Evolutionary conservation across 768 basidiomycete genomes (phyloP).

Genomic region (Phaeotremella fagi): DNA sequence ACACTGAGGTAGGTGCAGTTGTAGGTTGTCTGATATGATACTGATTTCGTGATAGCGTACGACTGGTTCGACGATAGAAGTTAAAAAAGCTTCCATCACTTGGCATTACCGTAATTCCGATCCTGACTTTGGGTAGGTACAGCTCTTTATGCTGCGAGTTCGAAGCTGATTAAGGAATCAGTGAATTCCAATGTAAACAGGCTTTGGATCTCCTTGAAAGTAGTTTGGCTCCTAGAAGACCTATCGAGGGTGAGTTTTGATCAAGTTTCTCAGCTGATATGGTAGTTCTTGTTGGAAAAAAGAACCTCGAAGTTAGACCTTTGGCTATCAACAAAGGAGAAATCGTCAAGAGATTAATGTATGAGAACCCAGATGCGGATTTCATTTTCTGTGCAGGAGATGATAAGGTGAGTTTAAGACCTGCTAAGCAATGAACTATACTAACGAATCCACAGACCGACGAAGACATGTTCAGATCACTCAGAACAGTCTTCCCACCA

Average conservation of each 20-base stretch:
- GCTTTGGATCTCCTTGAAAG: constrained; percentile 94
- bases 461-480: constrained; percentile 98
- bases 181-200: constrained; percentile 89
- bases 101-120: constrained; percentile 94
- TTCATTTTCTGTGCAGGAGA: constrained; percentile 98
- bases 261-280: not conserved
- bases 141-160: not conserved
- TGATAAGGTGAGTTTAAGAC: constrained; percentile 65
- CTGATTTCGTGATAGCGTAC: constrained; percentile 58
- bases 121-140: constrained; percentile 87
- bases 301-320: constrained; percentile 95
- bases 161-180: too few relatives aligned
- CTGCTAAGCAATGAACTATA: not conserved
- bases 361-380: constrained; percentile 87
- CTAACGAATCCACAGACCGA: constrained; percentile 69
- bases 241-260: constrained; percentile 70
- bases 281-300: constrained; percentile 88
- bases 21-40: not conserved
- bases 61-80: constrained; percentile 90
- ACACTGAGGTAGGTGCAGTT: constrained; percentile 68
- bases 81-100: constrained; percentile 95
- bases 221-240: constrained; percentile 83
- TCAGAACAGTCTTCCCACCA: constrained; percentile 59
- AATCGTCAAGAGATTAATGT: constrained; percentile 90
- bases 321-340: constrained; percentile 97